Evolutionary conservation across 2,329 filamentous ascomycete genomes (phyloP).

Genomic region (Malbranchea zuffiana): DNA sequence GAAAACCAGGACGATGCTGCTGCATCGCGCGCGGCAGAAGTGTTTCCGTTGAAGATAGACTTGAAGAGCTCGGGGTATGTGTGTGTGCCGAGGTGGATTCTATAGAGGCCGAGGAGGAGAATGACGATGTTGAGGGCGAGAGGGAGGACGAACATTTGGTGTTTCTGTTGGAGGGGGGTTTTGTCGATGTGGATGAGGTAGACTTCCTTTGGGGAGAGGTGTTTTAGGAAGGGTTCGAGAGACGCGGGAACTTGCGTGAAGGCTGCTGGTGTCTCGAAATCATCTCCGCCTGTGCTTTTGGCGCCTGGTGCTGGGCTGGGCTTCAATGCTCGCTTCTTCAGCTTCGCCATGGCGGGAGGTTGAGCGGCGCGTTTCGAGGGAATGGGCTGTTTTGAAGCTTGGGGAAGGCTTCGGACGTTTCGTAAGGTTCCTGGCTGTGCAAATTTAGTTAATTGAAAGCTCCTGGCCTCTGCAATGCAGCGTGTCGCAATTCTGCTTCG

Average conservation of each 20-base stretch:
- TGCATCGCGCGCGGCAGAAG: conserved; percentile 55
- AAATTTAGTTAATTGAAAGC: neutral
- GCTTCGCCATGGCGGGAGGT: conserved; percentile 26
- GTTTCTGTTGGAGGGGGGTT: conserved; percentile 60
- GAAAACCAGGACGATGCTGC: conserved; percentile 46
- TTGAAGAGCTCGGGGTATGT: conserved; percentile 60
- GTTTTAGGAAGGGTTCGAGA: conserved; percentile 55
- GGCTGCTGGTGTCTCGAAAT: conserved; percentile 44
- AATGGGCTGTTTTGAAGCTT: neutral
- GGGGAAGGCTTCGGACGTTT: no score
- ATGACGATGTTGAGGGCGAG: conserved; percentile 64
- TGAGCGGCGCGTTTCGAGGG: neutral
- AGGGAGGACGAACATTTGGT: conserved; percentile 71
- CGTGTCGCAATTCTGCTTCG: no score
- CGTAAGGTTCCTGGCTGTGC: neutral
- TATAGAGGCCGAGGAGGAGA: conserved; percentile 52
- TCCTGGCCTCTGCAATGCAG: no score
- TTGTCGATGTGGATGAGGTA: conserved; percentile 79
- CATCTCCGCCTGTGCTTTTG: conserved; percentile 14
- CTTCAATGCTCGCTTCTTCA: conserved; percentile 23
- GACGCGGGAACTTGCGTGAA: conserved; percentile 56
- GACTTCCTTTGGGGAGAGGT: conserved; percentile 57
- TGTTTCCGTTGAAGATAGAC: conserved; percentile 54
- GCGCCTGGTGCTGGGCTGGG: conserved; percentile 20
- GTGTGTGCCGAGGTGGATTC: conserved; percentile 57